Base-by-base conservation (phyloP, 2,329 filamentous ascomycete genomes). In the Aspergillus proliferans region DNA sequence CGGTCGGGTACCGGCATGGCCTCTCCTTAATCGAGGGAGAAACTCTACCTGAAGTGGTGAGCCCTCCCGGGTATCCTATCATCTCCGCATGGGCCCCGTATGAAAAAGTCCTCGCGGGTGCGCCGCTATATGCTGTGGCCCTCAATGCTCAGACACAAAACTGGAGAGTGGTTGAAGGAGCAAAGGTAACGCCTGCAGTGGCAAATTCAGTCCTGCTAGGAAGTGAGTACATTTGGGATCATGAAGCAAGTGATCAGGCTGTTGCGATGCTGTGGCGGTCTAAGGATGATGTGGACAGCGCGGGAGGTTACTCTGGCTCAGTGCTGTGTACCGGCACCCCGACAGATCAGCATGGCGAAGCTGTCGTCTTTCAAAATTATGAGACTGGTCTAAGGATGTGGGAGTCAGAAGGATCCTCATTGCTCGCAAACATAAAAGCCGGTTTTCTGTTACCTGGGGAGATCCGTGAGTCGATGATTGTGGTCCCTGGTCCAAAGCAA, bases 31-130 rank as follows among this genome's bases (percentile, higher is more conserved):
- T 52, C 24, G 45, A 45, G 18, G 45, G 44, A 21, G 22, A 45
- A 33, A 26, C 39, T n/a, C 45, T 50, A 12, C 45, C 44, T 39
- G 44, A 41, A 9, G 10, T 52, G 9, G 28, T 38, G n/a, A 47
- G 47, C 30, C 50, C 50, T 12, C 47, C 45, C 8, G 50, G 47
- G 18, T 50, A 50, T 46, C 48, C 45, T 14, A 9, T 26, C 14
- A 46, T 50, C 15, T 26, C 48, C 6, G 48, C 26, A 26, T 53
- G 51, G 48, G 47, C 45, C 19, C 15, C 19, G 5, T 53, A 53
- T 19, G n/a, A 41, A 7, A 34, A 40, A 9, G 49, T 42, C 8
- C 45, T 51, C 15, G 45, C 30, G 14, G 47, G 47, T n/a, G 34
- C 15, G 34, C 34, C 12, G 8, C n/a, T 38, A 38, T 18, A 38